phyloP scores from a whole-genome alignment of 2,329 filamentous ascomycete genomes.

The Decorospora gaudefroyi region DNA sequence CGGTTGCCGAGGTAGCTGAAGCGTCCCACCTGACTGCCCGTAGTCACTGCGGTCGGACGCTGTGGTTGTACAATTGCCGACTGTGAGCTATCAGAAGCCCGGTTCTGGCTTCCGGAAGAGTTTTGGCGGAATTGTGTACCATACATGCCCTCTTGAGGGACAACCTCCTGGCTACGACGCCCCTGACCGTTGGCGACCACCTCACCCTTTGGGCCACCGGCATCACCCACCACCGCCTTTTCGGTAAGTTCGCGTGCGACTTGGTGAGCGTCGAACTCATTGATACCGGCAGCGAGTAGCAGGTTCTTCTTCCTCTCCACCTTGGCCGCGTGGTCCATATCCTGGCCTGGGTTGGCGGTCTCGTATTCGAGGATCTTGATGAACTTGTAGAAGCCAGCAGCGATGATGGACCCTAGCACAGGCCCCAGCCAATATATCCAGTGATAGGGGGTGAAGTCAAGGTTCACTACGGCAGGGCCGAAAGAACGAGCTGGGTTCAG shows the following conservation, averaged over 20 bases:
- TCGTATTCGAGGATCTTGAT: conserved; percentile 48
- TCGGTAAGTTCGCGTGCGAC: conserved; percentile 23
- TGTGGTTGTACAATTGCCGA: conserved; percentile 5
- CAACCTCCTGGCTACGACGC: conserved; percentile 1
- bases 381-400: conserved; percentile 54
- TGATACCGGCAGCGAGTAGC: conserved; percentile 23
- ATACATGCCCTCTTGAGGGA: conserved; percentile 13
- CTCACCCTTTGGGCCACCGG: conserved; percentile 12
- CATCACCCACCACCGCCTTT: conserved; percentile 4
- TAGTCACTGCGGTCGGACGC: conserved; percentile 12
- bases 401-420: conserved; percentile 49
- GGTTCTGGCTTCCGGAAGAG: conserved; percentile 8
- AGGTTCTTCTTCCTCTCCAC: conserved; percentile 17
- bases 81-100: conserved; percentile 13
- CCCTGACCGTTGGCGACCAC: conserved; percentile 19
- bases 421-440: conserved; percentile 54
- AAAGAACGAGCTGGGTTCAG: conserved; percentile 53
- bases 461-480: conserved; percentile 49
- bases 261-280: conserved; percentile 21
- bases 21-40: conserved; percentile 17
- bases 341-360: conserved; percentile 39
- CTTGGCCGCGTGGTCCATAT: conserved; percentile 22
- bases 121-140: conserved; percentile 15
- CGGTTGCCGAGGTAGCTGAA: conserved; percentile 23
- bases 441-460: conserved; percentile 40